These are phyloP conservation scores for Phaseolus lunatus DNA, from an alignment of 306 rosid species.

Conservation along the genomic window DNA sequence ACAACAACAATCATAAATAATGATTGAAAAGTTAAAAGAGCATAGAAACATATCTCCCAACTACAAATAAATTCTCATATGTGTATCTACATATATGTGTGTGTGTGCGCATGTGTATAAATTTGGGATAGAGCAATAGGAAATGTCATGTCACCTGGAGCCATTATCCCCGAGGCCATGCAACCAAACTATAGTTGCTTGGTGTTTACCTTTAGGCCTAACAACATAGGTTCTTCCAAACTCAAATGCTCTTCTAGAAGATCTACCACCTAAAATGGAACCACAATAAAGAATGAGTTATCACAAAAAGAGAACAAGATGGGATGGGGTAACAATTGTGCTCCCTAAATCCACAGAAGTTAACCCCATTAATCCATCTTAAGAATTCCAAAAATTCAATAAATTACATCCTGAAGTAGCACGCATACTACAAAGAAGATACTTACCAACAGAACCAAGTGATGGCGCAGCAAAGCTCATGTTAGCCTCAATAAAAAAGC, in stretches of 20 bases:
- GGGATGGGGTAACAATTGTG: not conserved
- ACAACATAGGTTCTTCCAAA: constrained; percentile 97
- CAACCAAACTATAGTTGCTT: constrained; percentile 97
- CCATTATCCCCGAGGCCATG: constrained; percentile 99
- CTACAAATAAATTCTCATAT: constrained; percentile 8
- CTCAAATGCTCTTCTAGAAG: constrained; percentile 72
- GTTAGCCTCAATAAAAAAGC: constrained; percentile 52
- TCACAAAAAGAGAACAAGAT: not conserved
- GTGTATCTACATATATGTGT: too few relatives aligned
- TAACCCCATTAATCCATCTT: not conserved
- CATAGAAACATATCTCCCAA: constrained; percentile 19
- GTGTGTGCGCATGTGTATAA: too few relatives aligned
- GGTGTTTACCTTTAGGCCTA: constrained; percentile 97
- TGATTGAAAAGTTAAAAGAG: not conserved
- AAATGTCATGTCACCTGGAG: constrained; percentile 71
- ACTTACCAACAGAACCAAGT: constrained; percentile 82
- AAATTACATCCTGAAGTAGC: constrained; percentile 33
- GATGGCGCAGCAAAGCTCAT: constrained; percentile 87
- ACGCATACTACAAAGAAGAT: constrained; percentile 23
- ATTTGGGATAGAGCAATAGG: constrained; percentile 34
- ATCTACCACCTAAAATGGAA: constrained; percentile 64
- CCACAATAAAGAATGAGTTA: constrained; percentile 19
- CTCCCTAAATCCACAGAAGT: constrained; percentile 15
- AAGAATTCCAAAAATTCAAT: constrained; percentile 14
- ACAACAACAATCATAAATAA: not conserved